phyloP scores from a whole-genome alignment of 345 rosid species.

The Trapa incisa region DNA sequence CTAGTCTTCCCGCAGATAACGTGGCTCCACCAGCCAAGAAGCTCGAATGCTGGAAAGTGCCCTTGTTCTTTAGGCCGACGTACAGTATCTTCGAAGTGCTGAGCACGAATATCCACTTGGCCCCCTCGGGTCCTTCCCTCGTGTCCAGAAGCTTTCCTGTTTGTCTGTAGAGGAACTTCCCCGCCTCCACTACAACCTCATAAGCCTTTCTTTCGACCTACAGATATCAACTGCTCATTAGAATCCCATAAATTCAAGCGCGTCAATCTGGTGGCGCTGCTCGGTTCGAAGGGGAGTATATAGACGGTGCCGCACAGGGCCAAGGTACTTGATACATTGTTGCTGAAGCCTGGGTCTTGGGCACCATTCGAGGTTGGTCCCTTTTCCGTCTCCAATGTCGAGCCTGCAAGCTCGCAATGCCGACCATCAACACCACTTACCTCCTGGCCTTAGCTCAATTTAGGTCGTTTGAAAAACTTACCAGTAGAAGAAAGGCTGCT shows the following conservation, averaged over 20 bases:
- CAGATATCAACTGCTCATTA: neutral
- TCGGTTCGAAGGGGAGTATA: neutral
- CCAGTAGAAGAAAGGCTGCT: conserved; percentile 73
- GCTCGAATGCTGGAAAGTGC: conserved; percentile 69
- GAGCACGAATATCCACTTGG: conserved; percentile 61
- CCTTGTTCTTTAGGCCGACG: conserved; percentile 49
- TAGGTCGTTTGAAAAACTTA: conserved; percentile 9
- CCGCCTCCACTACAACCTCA: conserved; percentile 38
- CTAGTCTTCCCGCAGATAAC: conserved; percentile 57
- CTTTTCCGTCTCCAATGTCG: conserved; percentile 75
- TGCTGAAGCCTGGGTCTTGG: conserved; percentile 37
- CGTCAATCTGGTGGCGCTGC: neutral
- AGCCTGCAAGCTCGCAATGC: conserved; percentile 28
- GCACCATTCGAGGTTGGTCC: conserved; percentile 38
- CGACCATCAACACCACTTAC: neutral
- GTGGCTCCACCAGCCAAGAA: conserved; percentile 74
- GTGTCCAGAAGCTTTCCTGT: conserved; percentile 29
- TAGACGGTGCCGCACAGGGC: conserved; percentile 37
- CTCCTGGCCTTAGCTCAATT: neutral
- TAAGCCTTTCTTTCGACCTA: conserved; percentile 62
- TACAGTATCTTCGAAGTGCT: conserved; percentile 45
- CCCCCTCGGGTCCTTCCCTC: conserved; percentile 18
- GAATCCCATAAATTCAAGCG: neutral
- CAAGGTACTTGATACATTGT: conserved; percentile 65
- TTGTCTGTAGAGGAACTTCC: conserved; percentile 40